A percentile compares a stretch with the other conserved stretches of the same genome.
phyloP scores from a whole-genome alignment of 2,329 filamentous ascomycete genomes.

The Phaeoacremonium minimum region DNA sequence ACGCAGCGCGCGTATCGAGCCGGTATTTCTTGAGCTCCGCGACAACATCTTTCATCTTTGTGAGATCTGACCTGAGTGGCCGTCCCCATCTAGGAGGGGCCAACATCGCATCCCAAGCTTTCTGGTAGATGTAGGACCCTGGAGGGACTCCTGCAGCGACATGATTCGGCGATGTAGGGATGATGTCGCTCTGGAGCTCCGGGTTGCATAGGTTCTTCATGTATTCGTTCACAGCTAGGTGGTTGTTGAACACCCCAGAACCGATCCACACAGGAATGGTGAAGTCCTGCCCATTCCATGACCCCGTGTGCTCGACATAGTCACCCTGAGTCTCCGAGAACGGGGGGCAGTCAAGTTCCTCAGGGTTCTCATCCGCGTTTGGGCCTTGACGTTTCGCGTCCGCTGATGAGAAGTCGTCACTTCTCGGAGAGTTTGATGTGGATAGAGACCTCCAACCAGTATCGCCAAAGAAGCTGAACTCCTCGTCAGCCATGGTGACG shows the following conservation, averaged over 20 bases:
- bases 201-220: conserved; percentile 35
- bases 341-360: conserved; percentile 1
- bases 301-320: conserved; percentile 17
- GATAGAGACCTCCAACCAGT: conserved; percentile 16
- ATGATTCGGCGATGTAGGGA: conserved; percentile 44
- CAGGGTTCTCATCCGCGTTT: no score
- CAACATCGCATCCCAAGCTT: conserved; percentile 48
- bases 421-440: no score
- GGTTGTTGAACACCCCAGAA: conserved; percentile 20
- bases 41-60: conserved; percentile 38
- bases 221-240: conserved; percentile 41
- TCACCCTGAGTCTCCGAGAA: conserved; percentile 5
- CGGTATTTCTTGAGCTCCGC: conserved; percentile 35
- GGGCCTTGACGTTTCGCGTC: no score
- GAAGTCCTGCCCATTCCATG: conserved; percentile 21
- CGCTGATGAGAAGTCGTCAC: no score
- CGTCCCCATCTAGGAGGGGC: conserved; percentile 22
- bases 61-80: conserved; percentile 23
- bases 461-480: conserved; percentile 43
- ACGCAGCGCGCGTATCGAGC: conserved; percentile 21
- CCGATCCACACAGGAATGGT: conserved; percentile 44
- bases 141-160: conserved; percentile 43
- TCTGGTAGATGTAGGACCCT: conserved; percentile 39
- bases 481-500: conserved; percentile 28
- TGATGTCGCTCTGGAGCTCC: conserved; percentile 28